phyloP scores from a whole-genome alignment of 176 grass and related monocot genomes.

The Panicum miliaceum region DNA sequence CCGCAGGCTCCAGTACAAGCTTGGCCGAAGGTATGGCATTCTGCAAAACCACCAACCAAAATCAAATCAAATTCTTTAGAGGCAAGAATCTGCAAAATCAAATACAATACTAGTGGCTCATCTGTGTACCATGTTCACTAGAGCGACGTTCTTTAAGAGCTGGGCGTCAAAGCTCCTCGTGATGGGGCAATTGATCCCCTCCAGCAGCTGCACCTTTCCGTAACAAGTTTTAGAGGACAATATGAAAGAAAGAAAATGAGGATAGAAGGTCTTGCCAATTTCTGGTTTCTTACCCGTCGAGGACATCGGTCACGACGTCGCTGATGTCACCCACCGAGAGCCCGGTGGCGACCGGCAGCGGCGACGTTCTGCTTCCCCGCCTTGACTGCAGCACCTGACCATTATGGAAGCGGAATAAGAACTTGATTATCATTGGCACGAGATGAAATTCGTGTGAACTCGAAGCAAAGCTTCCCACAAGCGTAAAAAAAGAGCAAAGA shows the following conservation, averaged over 20 bases:
- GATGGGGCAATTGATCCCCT: constrained; percentile 58
- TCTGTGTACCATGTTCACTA: constrained; percentile 59
- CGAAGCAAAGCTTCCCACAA: not conserved
- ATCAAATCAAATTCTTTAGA: no score
- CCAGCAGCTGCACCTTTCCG: constrained; percentile 49
- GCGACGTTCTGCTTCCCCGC: constrained; percentile 55
- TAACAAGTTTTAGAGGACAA: not conserved
- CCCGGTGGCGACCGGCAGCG: constrained; percentile 41
- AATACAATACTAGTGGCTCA: no score
- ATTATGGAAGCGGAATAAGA: not conserved
- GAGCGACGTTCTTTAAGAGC: no score
- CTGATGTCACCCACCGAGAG: constrained; percentile 75
- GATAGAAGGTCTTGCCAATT: not conserved
- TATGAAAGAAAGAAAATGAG: not conserved
- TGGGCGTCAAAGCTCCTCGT: constrained; percentile 64
- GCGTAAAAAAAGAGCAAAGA: not conserved
- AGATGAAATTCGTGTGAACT: constrained; percentile 5
- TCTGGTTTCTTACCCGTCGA: constrained; percentile 39
- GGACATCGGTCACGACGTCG: constrained; percentile 43
- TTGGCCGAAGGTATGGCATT: constrained; percentile 1
- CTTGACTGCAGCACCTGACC: constrained; percentile 42
- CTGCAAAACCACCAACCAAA: no score
- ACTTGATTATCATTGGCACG: not conserved
- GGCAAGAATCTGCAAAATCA: no score
- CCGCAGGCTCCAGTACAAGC: constrained; percentile 29